Base-by-base conservation (phyloP, 139 green algal species). In the Ettlia oleoabundans region DNA sequence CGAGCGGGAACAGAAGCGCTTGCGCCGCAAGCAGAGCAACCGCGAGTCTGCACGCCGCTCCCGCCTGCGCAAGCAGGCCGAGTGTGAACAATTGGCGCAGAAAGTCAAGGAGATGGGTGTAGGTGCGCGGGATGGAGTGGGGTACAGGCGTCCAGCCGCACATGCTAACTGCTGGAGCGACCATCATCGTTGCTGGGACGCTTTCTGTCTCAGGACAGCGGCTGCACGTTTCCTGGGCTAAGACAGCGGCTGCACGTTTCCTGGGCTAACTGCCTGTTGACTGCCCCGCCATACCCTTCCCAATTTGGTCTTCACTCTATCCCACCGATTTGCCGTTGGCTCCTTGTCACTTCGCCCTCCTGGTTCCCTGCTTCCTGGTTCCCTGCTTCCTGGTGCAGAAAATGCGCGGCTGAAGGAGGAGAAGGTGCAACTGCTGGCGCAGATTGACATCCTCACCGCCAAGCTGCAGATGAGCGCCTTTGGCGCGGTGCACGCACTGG, bases 11-110 rank as follows among this genome's bases (percentile, higher is more conserved):
- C 24, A 94, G n/a, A 98, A 98, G 85, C 81, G 88, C 38, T 86
- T 94, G 85, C 82, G 88, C 52, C 89, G 95, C 55, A 98, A 98
- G 89, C 95, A 98, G 87, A 94, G 86, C 76, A 98, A 98, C 81
- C 79, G 95, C 30, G 95, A 98, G 87, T 92, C 86, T 22, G 95
- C 95, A 5, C 84, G 95, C 37, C 87, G 95, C 7, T 96, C 90
- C 42, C 88, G 95, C 10, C 84, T 95, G 72, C 87, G 93, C 47
- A 98, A 98, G 90, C 93, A 97, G 88, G 88, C 87, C 18, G 93
- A 97, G 85, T 96, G 90, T 43, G 93, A 97, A 85, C 69, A 84
- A 37, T 86, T 97, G 21, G 75, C 78, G 42, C 38, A 47, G 32
- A 69, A 83, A 37, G 89, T 95, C 30, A 81, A 90, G 52, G 81